Evolutionary conservation across 2,329 filamentous ascomycete species (phyloP).

Genomic region (Eutypa lata): DNA sequence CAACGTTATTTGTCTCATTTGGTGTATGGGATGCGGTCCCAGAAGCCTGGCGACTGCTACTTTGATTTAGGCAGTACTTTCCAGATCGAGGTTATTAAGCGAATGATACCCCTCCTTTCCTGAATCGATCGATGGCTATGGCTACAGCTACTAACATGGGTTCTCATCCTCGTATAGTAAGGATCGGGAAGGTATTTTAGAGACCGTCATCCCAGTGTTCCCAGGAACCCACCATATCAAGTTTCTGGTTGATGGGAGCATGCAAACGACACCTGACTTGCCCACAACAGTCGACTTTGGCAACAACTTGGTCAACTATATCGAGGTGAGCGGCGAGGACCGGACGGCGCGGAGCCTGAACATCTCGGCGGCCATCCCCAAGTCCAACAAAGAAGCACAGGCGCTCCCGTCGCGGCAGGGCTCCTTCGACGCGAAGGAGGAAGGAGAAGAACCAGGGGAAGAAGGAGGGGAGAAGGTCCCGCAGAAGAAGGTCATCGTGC

Average conservation of each 20-base stretch:
- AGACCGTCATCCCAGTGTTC: slow-evolving; percentile 76
- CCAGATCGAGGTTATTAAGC: neutral
- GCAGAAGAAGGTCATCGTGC: slow-evolving; percentile 54
- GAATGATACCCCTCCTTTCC: neutral
- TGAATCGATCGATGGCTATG: neutral
- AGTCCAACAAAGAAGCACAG: slow-evolving; percentile 25
- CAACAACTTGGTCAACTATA: slow-evolving; percentile 97
- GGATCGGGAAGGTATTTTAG: slow-evolving; percentile 62
- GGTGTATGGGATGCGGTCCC: slow-evolving; percentile 9
- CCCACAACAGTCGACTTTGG: slow-evolving; percentile 97
- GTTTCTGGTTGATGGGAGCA: slow-evolving; percentile 91
- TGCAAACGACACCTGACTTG: slow-evolving; percentile 81
- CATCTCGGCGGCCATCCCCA: slow-evolving; percentile 26
- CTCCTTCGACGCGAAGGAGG: slow-evolving; percentile 41
- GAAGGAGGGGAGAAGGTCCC: slow-evolving; percentile 41
- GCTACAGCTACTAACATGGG: slow-evolving; percentile 9
- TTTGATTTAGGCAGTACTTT: neutral
- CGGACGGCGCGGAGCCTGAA: slow-evolving; percentile 23
- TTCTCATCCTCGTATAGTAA: slow-evolving; percentile 40
- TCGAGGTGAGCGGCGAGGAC: slow-evolving; percentile 73
- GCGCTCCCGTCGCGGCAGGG: slow-evolving; percentile 29
- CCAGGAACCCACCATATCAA: slow-evolving; percentile 96
- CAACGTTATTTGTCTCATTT: no score
- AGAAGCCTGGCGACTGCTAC: slow-evolving; percentile 8
- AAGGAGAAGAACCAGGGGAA: slow-evolving; percentile 44